A percentile compares a stretch with the other conserved stretches of the same genome.
Evolutionary conservation across 2,329 filamentous ascomycete genomes (phyloP).

Genomic region (Diaporthe sp.): DNA sequence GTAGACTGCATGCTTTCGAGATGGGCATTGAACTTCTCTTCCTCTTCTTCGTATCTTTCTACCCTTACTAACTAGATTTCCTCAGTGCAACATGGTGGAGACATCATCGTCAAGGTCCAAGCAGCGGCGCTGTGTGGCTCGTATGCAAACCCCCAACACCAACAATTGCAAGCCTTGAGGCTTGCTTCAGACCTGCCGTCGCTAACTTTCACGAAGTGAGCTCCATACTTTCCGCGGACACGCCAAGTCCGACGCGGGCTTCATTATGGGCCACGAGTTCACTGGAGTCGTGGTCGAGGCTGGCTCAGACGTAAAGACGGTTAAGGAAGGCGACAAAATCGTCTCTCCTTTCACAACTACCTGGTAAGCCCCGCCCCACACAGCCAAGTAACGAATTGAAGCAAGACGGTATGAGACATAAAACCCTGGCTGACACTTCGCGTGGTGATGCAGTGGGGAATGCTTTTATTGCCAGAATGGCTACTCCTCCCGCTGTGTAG

Average conservation of each 20-base stretch:
- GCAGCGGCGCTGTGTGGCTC: constrained; percentile 91
- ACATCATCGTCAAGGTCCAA: constrained; percentile 86
- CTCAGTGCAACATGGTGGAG: constrained; percentile 75
- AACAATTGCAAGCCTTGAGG: constrained; percentile 14
- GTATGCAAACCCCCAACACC: constrained; percentile 62
- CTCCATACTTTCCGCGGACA: constrained; percentile 89
- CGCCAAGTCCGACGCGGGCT: constrained; percentile 75
- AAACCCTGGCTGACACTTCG: not conserved
- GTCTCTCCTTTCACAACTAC: constrained; percentile 88
- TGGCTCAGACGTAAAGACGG: constrained; percentile 76
- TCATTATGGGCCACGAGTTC: constrained; percentile 88
- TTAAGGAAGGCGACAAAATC: constrained; percentile 82
- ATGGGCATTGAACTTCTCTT: not conserved
- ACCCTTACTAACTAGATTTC: constrained; percentile 43
- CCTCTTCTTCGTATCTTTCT: constrained; percentile 33
- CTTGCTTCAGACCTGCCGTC: not conserved
- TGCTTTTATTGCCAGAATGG: constrained; percentile 90
- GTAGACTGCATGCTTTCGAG: not conserved
- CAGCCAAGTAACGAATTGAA: not conserved
- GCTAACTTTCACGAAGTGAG: constrained; percentile 67
- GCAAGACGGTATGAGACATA: too few relatives aligned
- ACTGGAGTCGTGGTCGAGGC: constrained; percentile 80
- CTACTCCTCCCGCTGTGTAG: constrained; percentile 82
- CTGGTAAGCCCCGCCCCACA: constrained; percentile 66
- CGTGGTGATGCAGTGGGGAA: constrained; percentile 61